phyloP scores from a whole-genome alignment of 768 basidiomycete genomes.

The Pulveroboletus sp. region DNA sequence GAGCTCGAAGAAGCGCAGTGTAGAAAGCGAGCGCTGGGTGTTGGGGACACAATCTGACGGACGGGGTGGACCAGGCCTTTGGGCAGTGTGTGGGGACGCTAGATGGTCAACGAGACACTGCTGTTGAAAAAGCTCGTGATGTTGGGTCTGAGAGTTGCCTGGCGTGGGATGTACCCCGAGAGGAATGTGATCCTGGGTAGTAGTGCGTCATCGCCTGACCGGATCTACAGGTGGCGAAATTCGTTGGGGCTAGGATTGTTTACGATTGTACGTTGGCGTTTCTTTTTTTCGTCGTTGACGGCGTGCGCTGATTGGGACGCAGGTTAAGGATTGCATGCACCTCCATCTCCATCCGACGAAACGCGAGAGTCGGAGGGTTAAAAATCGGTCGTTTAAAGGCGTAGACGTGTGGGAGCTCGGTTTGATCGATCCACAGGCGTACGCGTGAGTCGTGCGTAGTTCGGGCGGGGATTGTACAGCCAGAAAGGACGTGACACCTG shows the following conservation, averaged over 20 bases:
- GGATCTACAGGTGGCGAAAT: conserved; percentile 55
- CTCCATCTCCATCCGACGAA: conserved; percentile 67
- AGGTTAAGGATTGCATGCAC: conserved; percentile 68
- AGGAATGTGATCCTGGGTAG: conserved; percentile 67
- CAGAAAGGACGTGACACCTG: too few species aligned
- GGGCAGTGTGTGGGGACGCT: too few species aligned
- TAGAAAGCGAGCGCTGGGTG: too few species aligned
- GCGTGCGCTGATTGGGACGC: background rate
- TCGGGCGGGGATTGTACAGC: too few species aligned
- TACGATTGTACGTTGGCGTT: conserved; percentile 55
- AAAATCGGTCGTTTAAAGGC: conserved; percentile 67
- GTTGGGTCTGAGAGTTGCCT: conserved; percentile 45
- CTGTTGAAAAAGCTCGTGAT: conserved; percentile 24
- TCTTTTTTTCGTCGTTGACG: background rate
- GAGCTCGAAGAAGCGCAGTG: too few species aligned
- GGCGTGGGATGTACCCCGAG: conserved; percentile 60
- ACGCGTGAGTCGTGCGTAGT: too few species aligned
- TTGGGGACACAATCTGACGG: too few species aligned
- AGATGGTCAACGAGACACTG: conserved; percentile 13
- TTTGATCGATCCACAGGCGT: conserved; percentile 40
- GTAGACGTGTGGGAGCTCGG: conserved; percentile 65
- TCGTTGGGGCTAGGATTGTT: conserved; percentile 65
- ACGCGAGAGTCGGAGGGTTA: conserved; percentile 62
- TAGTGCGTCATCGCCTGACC: conserved; percentile 42
- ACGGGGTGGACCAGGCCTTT: too few species aligned